Evolutionary conservation across 2,329 filamentous ascomycete species (phyloP).

Genomic region (Xylaria sp.): DNA sequence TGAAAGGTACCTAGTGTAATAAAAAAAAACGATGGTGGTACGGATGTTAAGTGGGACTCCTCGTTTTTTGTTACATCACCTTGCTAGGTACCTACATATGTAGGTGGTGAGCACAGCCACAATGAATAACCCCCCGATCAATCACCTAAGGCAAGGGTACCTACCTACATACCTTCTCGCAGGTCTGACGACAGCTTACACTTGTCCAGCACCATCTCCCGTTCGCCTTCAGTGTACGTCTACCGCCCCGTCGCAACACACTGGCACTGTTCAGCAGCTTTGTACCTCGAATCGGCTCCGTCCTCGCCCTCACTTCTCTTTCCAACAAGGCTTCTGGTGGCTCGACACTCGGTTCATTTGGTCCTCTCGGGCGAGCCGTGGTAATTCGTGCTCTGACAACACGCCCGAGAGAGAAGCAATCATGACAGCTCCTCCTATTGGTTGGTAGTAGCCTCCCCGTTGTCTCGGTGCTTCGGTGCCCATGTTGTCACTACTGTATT

Average conservation of each 20-base stretch:
- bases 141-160: not conserved
- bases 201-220: conserved; percentile 6
- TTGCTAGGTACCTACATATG: not conserved
- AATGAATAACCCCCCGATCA: not conserved
- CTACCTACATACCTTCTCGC: conserved; percentile 37
- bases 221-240: conserved; percentile 9
- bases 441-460: conserved; percentile 53
- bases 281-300: conserved; percentile 1
- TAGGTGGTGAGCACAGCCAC: conserved; percentile 24
- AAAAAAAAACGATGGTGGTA: no score
- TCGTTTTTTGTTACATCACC: no score
- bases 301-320: not conserved
- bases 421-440: conserved; percentile 67
- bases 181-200: conserved; percentile 35
- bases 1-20: no score
- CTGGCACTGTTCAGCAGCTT: conserved; percentile 11
- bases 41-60: no score
- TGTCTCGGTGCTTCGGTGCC: conserved; percentile 28
- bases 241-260: conserved; percentile 23
- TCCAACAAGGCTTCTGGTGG: not conserved
- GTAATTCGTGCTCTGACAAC: conserved; percentile 24
- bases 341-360: conserved; percentile 3
- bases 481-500: not conserved
- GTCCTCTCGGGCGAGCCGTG: conserved; percentile 34
- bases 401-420: conserved; percentile 41